These are phyloP conservation scores for Acmispon strigosus DNA, from an alignment of 306 rosid genomes.

Conservation along the genomic window DNA sequence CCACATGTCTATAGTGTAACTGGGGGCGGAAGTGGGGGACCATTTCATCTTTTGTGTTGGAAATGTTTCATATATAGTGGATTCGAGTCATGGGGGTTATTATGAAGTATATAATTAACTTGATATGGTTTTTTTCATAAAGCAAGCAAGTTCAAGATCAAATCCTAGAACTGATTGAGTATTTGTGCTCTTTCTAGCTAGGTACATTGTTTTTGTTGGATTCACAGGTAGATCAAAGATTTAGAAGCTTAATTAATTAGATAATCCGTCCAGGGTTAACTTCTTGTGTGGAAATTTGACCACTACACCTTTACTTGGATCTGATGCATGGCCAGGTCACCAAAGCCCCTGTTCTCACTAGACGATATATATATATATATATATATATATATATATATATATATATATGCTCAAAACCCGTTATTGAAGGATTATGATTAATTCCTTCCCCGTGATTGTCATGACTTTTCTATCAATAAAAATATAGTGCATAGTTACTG, in stretches of 20 bases:
- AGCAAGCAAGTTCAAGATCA: slow-evolving; percentile 8
- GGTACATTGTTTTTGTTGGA: slow-evolving; percentile 12
- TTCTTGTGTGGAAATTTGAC: slow-evolving; percentile 47
- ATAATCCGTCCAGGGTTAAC: slow-evolving; percentile 36
- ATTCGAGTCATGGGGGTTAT: slow-evolving; percentile 8
- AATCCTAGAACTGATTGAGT: slow-evolving; percentile 5
- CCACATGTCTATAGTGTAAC: neutral
- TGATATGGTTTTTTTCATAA: slow-evolving; percentile 17
- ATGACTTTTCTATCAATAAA: neutral
- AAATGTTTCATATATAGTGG: slow-evolving; percentile 19
- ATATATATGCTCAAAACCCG: slow-evolving; percentile 11
- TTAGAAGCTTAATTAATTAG: slow-evolving; percentile 22
- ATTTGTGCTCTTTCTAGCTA: too few relatives aligned
- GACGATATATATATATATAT: neutral
- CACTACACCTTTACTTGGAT: slow-evolving; percentile 17
- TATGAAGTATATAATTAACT: neutral
- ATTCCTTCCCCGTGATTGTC: neutral
- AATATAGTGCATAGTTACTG: too few relatives aligned
- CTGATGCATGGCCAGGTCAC: slow-evolving; percentile 29
- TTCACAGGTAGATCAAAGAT: slow-evolving; percentile 15
- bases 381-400: too few relatives aligned
- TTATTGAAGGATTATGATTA: neutral
- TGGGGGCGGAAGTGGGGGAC: slow-evolving; percentile 11
- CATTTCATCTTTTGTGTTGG: slow-evolving; percentile 28
- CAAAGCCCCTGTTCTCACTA: slow-evolving; percentile 26